These are phyloP conservation scores for Pontederia crassipes DNA, from an alignment of 176 grass and related monocot species.

Conservation along the genomic window DNA sequence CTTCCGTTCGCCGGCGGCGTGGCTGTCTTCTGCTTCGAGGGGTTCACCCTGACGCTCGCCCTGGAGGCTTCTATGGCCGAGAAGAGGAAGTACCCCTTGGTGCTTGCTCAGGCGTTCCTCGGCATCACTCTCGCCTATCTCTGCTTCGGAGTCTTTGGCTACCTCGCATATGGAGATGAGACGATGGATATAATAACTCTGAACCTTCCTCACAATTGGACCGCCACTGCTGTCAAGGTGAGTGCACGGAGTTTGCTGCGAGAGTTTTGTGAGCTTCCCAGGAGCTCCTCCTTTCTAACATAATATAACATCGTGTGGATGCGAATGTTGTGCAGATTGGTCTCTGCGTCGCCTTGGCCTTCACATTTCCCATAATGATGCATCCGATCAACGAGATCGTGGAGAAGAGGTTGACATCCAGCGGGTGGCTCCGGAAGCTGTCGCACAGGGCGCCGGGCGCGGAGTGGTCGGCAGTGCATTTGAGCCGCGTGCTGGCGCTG, in stretches of 20 bases:
- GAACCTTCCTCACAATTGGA: slow-evolving; percentile 79
- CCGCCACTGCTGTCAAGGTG: slow-evolving; percentile 65
- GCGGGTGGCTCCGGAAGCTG: slow-evolving; percentile 41
- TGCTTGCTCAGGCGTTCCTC: slow-evolving; percentile 67
- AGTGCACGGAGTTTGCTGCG: no score
- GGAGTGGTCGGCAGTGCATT: slow-evolving; percentile 39
- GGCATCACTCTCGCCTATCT: slow-evolving; percentile 50
- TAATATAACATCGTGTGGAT: no score
- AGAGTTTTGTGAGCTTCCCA: no score
- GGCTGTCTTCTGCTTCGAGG: slow-evolving; percentile 91
- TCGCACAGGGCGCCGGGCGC: slow-evolving; percentile 1
- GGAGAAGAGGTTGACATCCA: slow-evolving; percentile 49
- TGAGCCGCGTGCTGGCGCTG: slow-evolving; percentile 41
- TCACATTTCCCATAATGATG: slow-evolving; percentile 93
- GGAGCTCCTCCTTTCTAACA: no score
- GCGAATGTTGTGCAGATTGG: slow-evolving; percentile 65
- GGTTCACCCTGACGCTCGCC: slow-evolving; percentile 86
- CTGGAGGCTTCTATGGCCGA: slow-evolving; percentile 89
- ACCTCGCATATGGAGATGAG: slow-evolving; percentile 74
- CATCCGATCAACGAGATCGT: slow-evolving; percentile 84
- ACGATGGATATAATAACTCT: slow-evolving; percentile 91
- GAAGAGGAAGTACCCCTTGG: slow-evolving; percentile 53
- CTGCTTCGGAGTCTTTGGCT: slow-evolving; percentile 76
- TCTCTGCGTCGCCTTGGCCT: slow-evolving; percentile 66
- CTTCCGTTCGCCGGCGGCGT: slow-evolving; percentile 60